These are phyloP conservation scores for Scopulariopsis brevicaulis DNA, from an alignment of 2,329 filamentous ascomycete genomes.

Conservation along the genomic window DNA sequence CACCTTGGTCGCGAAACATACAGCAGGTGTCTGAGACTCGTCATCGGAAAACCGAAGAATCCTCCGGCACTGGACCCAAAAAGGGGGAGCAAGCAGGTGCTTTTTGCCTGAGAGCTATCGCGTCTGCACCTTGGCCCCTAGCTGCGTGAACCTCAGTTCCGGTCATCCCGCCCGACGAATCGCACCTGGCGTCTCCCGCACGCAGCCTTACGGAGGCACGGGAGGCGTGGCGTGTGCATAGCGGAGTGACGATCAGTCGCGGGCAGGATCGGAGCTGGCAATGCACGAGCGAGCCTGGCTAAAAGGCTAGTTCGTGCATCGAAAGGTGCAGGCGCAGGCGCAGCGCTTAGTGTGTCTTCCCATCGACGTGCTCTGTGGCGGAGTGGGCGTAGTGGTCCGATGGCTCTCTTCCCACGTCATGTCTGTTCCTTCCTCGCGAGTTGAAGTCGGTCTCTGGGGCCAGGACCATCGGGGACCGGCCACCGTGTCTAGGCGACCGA, in stretches of 20 bases:
- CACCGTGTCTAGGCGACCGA: neutral
- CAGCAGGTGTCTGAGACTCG: neutral
- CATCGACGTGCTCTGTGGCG: neutral
- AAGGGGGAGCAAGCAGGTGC: neutral
- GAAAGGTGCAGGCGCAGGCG: neutral
- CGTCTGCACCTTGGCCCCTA: neutral
- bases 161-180: neutral
- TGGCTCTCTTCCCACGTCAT: neutral
- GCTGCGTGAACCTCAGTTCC: neutral
- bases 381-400: neutral
- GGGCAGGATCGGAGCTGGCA: neutral
- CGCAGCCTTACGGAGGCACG: neutral
- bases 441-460: neutral
- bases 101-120: neutral
- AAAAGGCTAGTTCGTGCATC: neutral
- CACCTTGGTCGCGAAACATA: neutral
- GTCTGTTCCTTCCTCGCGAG: neutral
- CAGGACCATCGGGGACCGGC: neutral
- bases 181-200: neutral
- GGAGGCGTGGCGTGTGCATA: neutral
- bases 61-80: neutral
- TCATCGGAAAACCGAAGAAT: neutral
- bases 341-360: neutral
- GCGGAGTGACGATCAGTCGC: neutral
- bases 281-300: neutral